phyloP scores from a whole-genome alignment of 1,284 basidiomycete genomes.

The Austropuccinia psidii region DNA sequence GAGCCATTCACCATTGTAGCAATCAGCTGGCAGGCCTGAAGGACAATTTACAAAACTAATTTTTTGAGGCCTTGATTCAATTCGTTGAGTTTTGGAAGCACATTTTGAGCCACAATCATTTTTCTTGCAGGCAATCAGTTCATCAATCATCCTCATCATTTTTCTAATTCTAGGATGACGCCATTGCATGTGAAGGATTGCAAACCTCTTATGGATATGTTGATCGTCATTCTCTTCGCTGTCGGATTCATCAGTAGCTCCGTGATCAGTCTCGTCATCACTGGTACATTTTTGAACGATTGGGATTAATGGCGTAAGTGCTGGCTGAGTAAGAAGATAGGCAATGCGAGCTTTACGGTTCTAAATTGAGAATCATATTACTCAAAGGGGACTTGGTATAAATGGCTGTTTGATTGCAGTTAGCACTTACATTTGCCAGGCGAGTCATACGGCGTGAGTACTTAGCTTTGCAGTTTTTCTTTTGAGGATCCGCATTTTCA shows the following conservation, averaged over 20 bases:
- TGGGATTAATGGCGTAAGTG: background rate
- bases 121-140: background rate
- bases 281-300: slow-evolving; percentile 9
- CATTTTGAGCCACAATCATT: background rate
- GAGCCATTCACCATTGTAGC: background rate
- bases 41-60: background rate
- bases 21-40: background rate
- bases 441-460: background rate
- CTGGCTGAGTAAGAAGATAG: background rate
- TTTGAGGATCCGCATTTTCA: background rate
- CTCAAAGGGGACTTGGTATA: background rate
- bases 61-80: too few species aligned
- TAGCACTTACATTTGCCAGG: background rate
- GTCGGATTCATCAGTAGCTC: background rate
- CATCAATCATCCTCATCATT: background rate
- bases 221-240: background rate
- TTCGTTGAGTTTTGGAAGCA: background rate
- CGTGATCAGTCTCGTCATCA: slow-evolving; percentile 7
- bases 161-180: slow-evolving; percentile 4
- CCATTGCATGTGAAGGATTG: background rate
- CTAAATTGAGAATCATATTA: background rate
- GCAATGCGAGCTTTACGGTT: background rate
- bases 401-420: too few species aligned
- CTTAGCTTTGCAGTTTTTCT: background rate
- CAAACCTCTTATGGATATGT: background rate